phyloP scores from a whole-genome alignment of 768 basidiomycete genomes.

The Paxillus involutus region DNA sequence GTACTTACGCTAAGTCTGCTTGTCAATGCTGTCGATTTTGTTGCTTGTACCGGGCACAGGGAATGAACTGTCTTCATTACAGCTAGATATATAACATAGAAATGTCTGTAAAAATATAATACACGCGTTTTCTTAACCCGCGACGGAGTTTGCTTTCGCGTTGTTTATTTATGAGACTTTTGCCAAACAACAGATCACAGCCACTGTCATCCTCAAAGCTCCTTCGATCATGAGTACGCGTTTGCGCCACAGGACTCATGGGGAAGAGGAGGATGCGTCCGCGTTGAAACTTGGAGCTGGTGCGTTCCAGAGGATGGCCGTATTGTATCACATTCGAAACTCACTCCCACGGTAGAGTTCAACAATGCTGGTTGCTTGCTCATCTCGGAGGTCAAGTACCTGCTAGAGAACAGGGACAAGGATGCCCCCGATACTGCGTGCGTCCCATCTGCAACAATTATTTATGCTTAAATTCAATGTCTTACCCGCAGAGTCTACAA shows the following conservation, averaged over 20 bases:
- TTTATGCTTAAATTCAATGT: background rate
- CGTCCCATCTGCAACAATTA: slow-evolving; percentile 24
- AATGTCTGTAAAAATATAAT: slow-evolving; percentile 40
- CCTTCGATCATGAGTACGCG: slow-evolving; percentile 52
- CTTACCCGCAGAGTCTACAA: slow-evolving; percentile 74
- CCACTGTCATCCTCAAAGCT: slow-evolving; percentile 34
- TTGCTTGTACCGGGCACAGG: slow-evolving; percentile 22
- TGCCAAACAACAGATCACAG: slow-evolving; percentile 42
- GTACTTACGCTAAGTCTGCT: slow-evolving; percentile 29
- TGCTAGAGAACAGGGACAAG: slow-evolving; percentile 85
- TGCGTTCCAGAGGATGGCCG: slow-evolving; percentile 20
- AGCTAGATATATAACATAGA: slow-evolving; percentile 34
- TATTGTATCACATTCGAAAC: background rate
- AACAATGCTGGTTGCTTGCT: slow-evolving; percentile 89
- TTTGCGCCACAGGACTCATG: slow-evolving; percentile 61
- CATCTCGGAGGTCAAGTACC: slow-evolving; percentile 90
- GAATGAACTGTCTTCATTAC: slow-evolving; percentile 23
- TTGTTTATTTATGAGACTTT: slow-evolving; percentile 29
- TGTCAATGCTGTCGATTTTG: slow-evolving; percentile 25
- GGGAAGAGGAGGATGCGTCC: slow-evolving; percentile 85
- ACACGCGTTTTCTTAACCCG: slow-evolving; percentile 12
- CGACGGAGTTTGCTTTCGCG: background rate
- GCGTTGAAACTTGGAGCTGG: slow-evolving; percentile 80
- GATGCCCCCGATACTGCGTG: slow-evolving; percentile 87
- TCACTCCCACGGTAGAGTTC: slow-evolving; percentile 56